These are phyloP conservation scores for Solanum aculeatissimum DNA, from an alignment of 305 asterid genomes.

Conservation along the genomic window DNA sequence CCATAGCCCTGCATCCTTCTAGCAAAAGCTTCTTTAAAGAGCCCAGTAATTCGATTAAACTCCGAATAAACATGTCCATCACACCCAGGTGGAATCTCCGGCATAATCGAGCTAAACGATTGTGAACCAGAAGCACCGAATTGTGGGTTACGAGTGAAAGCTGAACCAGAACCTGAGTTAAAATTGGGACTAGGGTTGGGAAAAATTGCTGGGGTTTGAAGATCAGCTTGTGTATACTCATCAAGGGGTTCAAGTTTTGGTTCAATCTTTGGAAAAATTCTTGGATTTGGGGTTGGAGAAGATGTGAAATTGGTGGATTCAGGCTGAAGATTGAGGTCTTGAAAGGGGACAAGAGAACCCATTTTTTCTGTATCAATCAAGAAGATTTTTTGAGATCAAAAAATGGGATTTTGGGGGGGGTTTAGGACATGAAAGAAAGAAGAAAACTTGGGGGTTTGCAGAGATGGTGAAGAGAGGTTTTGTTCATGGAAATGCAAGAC, in stretches of 20 bases:
- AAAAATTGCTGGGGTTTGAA: neutral
- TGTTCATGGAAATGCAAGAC: neutral
- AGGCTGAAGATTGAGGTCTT: slow-evolving; percentile 24
- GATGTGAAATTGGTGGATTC: slow-evolving; percentile 3
- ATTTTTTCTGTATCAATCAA: neutral
- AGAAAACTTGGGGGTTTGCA: neutral
- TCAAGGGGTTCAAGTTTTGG: slow-evolving; percentile 9
- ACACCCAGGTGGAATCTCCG: neutral
- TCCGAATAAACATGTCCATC: slow-evolving; percentile 28
- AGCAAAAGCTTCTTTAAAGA: slow-evolving; percentile 24
- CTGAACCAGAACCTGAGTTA: neutral
- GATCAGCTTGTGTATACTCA: slow-evolving; percentile 6
- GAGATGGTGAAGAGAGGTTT: neutral
- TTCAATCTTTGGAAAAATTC: neutral
- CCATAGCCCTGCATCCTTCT: slow-evolving; percentile 3
- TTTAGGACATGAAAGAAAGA: neutral
- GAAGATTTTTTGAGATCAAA: neutral
- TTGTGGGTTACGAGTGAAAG: neutral
- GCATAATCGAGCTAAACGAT: neutral
- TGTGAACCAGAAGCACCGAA: neutral
- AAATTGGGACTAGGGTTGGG: neutral
- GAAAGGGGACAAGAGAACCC: slow-evolving; percentile 26
- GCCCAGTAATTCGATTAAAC: slow-evolving; percentile 29
- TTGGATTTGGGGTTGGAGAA: neutral
- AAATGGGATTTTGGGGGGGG: neutral